A percentile compares a stretch with the other conserved stretches of the same genome.
Conservation (phyloP, 805 yeast genomes). For the Pichia cabralensis region DNA sequence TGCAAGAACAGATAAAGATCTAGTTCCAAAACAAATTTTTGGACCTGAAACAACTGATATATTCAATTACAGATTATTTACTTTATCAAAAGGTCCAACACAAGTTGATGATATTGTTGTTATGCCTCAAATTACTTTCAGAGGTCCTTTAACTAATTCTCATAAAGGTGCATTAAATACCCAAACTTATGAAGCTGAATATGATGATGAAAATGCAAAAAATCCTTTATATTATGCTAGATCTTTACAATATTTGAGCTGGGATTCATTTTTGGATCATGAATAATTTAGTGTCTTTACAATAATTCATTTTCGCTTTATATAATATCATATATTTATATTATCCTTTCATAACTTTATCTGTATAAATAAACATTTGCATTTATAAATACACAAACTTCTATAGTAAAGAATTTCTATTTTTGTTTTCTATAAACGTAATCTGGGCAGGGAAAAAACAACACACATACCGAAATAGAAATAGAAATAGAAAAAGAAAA, state of each 20-base stretch:
- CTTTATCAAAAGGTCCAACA: slow-evolving; percentile 24
- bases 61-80: slow-evolving; percentile 22
- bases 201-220: slow-evolving; percentile 22
- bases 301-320: too few relatives aligned
- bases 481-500: too few relatives aligned
- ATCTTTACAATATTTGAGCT: slow-evolving; percentile 20
- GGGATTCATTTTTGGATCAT: slow-evolving; percentile 15
- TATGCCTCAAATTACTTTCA: slow-evolving; percentile 24
- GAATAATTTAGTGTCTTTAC: too few relatives aligned
- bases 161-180: slow-evolving; percentile 10
- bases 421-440: too few relatives aligned
- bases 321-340: too few relatives aligned
- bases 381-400: too few relatives aligned
- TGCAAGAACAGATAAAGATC: slow-evolving; percentile 24
- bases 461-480: too few relatives aligned
- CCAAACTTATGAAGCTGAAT: slow-evolving; percentile 16
- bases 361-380: too few relatives aligned
- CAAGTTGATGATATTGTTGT: slow-evolving; percentile 24
- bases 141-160: slow-evolving; percentile 13
- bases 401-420: too few relatives aligned
- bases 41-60: slow-evolving; percentile 23
- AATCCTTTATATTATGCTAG: slow-evolving; percentile 24
- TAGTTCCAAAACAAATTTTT: slow-evolving; percentile 16
- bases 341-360: too few relatives aligned
- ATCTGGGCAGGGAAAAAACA: too few relatives aligned